Evolutionary conservation across 768 basidiomycete species (phyloP), one percentile per base, ranked within the genome.

Genomic region (Fomitopsis serialis): DNA sequence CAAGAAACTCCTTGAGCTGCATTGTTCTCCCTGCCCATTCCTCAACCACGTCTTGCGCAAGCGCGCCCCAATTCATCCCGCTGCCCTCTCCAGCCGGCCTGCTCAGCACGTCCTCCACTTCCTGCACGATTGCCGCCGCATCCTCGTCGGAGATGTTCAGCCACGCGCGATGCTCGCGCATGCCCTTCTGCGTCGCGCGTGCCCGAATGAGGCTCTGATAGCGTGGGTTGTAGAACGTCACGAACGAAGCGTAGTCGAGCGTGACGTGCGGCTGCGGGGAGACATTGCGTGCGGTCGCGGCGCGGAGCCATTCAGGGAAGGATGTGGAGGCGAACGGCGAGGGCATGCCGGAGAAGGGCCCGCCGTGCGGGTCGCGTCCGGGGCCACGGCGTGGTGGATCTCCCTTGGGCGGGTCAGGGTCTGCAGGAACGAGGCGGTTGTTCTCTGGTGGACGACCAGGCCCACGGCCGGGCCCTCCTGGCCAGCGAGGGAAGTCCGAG

Each of bases 141-240:
- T 53, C 52, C 13, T 44, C 44, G 23, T 37, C 37, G 2, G 52
- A 53, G 17, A 53, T 53, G 22, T 53, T 53, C 21, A 32, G 19
- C 52, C 52, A 53, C 17, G 45, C 36, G 36, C 52, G 52, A 24
- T 53, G 52, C 35, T 45, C 25, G 11, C 52, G 43, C 52, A 53
- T 47, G 19, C 37, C 15, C 15, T n/a, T 23, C 29, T 51, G 50
- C 9, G 44, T 44, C 35, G 45, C 32, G 21, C 52, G 52, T 7
- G 52, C 45, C 7, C 22, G n/a, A 2, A 27, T 23, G 19, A 53
- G 52, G 23, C 52, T 53, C 10, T 24, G 52, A 10, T 46, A 35
- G 17, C 52, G 52, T 11, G 52, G 52, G 36, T 53, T n/a, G 24
- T 53, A 53, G 45, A 53, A 53, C 4, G 44, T 46, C 15, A 53